Percentiles rank a stretch among this genome's conserved stretches.
Evolutionary conservation across 2,329 filamentous ascomycete genomes (phyloP).

Genomic region (Pleoardoris graminearum): DNA sequence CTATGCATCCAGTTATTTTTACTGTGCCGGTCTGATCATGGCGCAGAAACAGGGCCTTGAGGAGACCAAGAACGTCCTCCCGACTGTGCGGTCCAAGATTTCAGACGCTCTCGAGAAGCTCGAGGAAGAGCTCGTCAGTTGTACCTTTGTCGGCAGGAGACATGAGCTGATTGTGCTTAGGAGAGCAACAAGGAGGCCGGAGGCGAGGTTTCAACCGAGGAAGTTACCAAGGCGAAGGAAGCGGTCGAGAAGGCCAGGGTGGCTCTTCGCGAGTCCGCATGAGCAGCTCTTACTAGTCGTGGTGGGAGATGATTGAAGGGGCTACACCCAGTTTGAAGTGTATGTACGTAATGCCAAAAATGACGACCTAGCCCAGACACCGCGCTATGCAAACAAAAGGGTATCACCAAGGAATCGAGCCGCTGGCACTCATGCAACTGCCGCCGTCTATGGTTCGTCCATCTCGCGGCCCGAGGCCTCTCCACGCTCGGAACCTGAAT

Average conservation of each 20-base stretch:
- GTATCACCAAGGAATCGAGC: slow-evolving; percentile 10
- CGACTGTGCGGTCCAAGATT: slow-evolving; percentile 71
- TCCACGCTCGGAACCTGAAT: slow-evolving; percentile 24
- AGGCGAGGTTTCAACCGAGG: slow-evolving; percentile 45
- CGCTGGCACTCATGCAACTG: not conserved
- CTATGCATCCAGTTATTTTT: not conserved
- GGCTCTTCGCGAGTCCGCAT: slow-evolving; percentile 41
- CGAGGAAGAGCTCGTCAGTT: slow-evolving; percentile 73
- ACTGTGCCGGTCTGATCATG: slow-evolving; percentile 4
- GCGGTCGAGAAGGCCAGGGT: slow-evolving; percentile 47
- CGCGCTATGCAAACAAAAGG: slow-evolving; percentile 38
- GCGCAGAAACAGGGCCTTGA: slow-evolving; percentile 75
- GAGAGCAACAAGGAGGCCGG: slow-evolving; percentile 48
- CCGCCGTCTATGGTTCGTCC: slow-evolving; percentile 34
- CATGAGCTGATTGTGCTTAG: slow-evolving; percentile 28
- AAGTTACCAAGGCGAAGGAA: slow-evolving; percentile 52
- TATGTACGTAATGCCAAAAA: slow-evolving; percentile 4
- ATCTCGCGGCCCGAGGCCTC: slow-evolving; percentile 26
- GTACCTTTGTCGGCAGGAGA: slow-evolving; percentile 20
- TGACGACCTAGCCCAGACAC: slow-evolving; percentile 26
- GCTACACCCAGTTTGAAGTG: not conserved
- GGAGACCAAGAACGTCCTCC: slow-evolving; percentile 85
- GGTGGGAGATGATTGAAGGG: not conserved
- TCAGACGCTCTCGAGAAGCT: slow-evolving; percentile 71
- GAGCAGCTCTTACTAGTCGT: not conserved